These are phyloP conservation scores for Fusarium tjaetaba DNA, from an alignment of 2,329 filamentous ascomycete genomes.

Conservation along the genomic window DNA sequence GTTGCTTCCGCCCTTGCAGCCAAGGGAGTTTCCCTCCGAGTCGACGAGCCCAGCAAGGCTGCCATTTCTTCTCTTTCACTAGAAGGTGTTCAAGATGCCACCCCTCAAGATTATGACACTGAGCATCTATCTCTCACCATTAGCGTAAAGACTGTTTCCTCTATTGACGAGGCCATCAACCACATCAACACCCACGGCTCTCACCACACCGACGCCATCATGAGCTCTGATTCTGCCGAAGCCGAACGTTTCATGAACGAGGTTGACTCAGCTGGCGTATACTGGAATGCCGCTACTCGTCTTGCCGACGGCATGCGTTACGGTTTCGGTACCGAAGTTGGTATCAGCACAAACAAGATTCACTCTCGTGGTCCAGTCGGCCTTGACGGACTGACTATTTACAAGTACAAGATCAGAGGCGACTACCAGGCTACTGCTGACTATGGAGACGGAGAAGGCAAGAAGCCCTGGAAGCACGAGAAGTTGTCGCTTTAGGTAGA, in stretches of 20 bases:
- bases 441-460: conserved; percentile 73
- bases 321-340: conserved; percentile 97
- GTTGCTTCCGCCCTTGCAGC: conserved; percentile 78
- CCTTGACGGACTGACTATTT: conserved; percentile 93
- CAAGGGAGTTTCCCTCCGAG: conserved; percentile 84
- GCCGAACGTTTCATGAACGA: conserved; percentile 86
- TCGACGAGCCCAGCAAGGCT: conserved; percentile 75
- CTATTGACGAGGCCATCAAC: conserved; percentile 75
- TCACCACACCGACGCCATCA: conserved; percentile 91
- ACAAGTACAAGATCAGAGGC: conserved; percentile 93
- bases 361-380: conserved; percentile 94
- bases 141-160: conserved; percentile 81
- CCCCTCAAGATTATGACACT: conserved; percentile 79
- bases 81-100: conserved; percentile 69
- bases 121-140: conserved; percentile 89
- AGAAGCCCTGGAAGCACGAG: conserved; percentile 69
- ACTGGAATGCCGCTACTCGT: conserved; percentile 95
- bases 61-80: conserved; percentile 63
- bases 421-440: conserved; percentile 82
- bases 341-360: conserved; percentile 99
- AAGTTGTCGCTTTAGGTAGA: conserved; percentile 53
- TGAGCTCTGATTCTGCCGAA: conserved; percentile 73
- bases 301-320: conserved; percentile 98
- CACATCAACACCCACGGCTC: conserved; percentile 95
- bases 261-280: conserved; percentile 90